Evolutionary conservation across 441 rosid species (phyloP).

Genomic region (Aleurites moluccanus): DNA sequence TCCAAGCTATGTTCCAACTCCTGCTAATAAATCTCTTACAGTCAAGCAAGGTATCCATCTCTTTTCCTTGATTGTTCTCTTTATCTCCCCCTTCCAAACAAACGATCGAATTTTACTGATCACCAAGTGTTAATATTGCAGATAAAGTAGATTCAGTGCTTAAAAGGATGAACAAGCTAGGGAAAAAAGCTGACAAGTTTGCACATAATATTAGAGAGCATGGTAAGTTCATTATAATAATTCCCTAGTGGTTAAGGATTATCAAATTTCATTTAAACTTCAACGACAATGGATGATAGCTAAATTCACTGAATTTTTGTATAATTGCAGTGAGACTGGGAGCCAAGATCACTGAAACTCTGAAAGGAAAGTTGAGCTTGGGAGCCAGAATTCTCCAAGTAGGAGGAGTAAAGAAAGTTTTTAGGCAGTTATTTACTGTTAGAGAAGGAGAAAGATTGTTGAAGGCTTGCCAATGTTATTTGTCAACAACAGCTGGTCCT

Average conservation of each 20-base stretch:
- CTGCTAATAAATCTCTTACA: conserved; percentile 35
- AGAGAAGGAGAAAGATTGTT: conserved; percentile 45
- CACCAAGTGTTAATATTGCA: conserved; percentile 20
- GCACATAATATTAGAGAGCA: conserved; percentile 49
- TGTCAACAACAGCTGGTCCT: conserved; percentile 65
- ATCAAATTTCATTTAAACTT: neutral
- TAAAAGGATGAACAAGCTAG: conserved; percentile 44
- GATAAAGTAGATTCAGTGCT: conserved; percentile 34
- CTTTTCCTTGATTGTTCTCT: neutral
- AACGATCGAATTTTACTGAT: neutral
- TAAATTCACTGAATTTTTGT: neutral
- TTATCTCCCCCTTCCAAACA: neutral
- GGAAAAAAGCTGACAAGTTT: conserved; percentile 53
- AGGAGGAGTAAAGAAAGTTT: conserved; percentile 58
- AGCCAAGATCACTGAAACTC: conserved; percentile 53
- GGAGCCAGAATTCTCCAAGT: conserved; percentile 64
- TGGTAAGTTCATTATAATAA: conserved; percentile 26
- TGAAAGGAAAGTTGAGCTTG: conserved; percentile 61
- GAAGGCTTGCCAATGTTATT: conserved; percentile 53
- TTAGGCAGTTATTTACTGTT: conserved; percentile 45
- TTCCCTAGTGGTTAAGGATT: neutral
- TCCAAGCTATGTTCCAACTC: conserved; percentile 29
- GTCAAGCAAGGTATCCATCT: conserved; percentile 27
- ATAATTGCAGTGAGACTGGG: conserved; percentile 45
- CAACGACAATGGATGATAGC: neutral